Conservation (phyloP, 1,139 yeast species). For the Pichia sp. region DNA sequence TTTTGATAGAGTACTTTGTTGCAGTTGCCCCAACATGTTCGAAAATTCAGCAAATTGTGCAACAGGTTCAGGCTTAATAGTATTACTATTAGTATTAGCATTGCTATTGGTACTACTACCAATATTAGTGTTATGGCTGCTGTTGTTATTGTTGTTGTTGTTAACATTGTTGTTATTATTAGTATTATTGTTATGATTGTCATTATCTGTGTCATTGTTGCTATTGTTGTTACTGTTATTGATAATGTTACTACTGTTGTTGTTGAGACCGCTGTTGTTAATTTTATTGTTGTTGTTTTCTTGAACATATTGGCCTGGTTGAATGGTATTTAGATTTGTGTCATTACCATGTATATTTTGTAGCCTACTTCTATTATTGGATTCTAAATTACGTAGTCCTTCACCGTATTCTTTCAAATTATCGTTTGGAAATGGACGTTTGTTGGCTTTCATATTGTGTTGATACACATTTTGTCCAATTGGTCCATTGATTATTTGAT, state of each 20-base stretch:
- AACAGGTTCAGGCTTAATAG: slow-evolving; percentile 5
- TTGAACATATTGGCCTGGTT: not conserved
- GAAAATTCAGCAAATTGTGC: slow-evolving; percentile 26
- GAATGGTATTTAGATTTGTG: not conserved
- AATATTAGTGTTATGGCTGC: not conserved
- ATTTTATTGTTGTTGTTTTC: not conserved
- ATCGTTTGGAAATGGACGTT: slow-evolving; percentile 20
- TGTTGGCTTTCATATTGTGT: slow-evolving; percentile 4
- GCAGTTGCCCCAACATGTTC: slow-evolving; percentile 18
- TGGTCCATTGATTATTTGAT: not conserved
- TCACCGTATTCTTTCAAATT: slow-evolving; percentile 47
- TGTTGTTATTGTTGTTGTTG: not conserved
- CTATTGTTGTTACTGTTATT: not conserved
- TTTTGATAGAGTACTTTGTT: not conserved
- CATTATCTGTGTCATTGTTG: no score
- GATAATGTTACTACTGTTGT: no score
- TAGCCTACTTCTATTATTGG: slow-evolving; percentile 41
- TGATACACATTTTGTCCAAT: not conserved
- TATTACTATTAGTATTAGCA: not conserved
- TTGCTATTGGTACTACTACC: not conserved
- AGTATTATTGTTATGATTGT: no score
- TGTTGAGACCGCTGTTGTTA: not conserved
- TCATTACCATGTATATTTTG: not conserved
- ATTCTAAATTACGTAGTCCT: slow-evolving; percentile 48
- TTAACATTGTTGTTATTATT: no score